phyloP scores from a whole-genome alignment of 2,329 filamentous ascomycete species.

The Exophiala calicioides region DNA sequence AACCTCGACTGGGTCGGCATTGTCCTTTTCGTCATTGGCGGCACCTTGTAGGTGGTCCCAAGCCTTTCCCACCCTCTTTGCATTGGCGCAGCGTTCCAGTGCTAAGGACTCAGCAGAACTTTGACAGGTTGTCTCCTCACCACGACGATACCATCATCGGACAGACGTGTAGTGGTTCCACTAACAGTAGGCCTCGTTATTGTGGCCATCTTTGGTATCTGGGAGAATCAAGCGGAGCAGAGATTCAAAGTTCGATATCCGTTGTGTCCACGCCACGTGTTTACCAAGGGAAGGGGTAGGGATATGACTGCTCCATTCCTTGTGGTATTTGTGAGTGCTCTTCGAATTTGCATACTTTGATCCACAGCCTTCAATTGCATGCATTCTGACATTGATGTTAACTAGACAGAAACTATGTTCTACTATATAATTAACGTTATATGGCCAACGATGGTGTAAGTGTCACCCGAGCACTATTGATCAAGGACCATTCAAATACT shows the following conservation, averaged over 20 bases:
- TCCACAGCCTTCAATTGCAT: neutral
- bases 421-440: constrained; percentile 52
- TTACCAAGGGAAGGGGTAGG: constrained; percentile 47
- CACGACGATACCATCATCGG: constrained; percentile 35
- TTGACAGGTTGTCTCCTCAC: constrained; percentile 7
- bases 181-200: constrained; percentile 40
- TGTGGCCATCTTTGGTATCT: constrained; percentile 41
- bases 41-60: constrained; percentile 46
- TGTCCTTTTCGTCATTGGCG: constrained; percentile 40
- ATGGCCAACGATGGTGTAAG: constrained; percentile 50
- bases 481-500: constrained; percentile 31
- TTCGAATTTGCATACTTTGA: neutral
- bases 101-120: constrained; percentile 1
- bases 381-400: neutral
- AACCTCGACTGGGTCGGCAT: constrained; percentile 43
- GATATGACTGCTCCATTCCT: constrained; percentile 51
- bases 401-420: constrained; percentile 36
- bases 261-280: constrained; percentile 49
- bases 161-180: constrained; percentile 41
- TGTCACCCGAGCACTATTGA: too few species aligned
- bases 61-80: constrained; percentile 37
- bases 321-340: constrained; percentile 39
- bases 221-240: constrained; percentile 37
- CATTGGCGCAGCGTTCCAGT: neutral
- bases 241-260: constrained; percentile 36